Evolutionary conservation across 31 red algal genomes (phyloP).

Genomic region (Asparagopsis taxiformis): DNA sequence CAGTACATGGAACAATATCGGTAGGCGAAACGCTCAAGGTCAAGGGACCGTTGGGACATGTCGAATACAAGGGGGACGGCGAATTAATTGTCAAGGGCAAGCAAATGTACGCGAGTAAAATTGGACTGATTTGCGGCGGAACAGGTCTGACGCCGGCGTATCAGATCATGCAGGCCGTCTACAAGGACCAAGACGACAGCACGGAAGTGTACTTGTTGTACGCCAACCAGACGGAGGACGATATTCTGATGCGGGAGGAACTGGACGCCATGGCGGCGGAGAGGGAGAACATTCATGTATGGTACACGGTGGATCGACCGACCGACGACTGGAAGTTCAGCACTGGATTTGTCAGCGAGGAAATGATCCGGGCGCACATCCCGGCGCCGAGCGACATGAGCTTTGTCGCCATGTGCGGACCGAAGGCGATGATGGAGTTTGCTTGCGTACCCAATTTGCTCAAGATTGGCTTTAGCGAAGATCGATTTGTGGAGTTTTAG

Average conservation of each 20-base stretch:
- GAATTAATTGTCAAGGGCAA: conserved; percentile 62
- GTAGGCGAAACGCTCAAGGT: conserved; percentile 90
- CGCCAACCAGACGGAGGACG: conserved; percentile 78
- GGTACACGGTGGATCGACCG: conserved; percentile 72
- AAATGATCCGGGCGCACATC: conserved; percentile 73
- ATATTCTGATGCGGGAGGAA: conserved; percentile 92
- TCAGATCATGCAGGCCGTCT: conserved; percentile 92
- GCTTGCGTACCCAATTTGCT: conserved; percentile 79
- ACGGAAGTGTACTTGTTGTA: conserved; percentile 89
- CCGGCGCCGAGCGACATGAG: conserved; percentile 58
- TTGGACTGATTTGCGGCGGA: too few relatives aligned
- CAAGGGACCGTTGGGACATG: conserved; percentile 93
- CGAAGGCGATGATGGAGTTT: conserved; percentile 80
- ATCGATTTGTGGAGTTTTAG: conserved; percentile 79
- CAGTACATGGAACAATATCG: conserved; percentile 90
- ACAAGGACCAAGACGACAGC: conserved; percentile 63
- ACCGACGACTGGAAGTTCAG: conserved; percentile 62
- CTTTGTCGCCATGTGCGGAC: conserved; percentile 84
- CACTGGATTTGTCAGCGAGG: conserved; percentile 70
- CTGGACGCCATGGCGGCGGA: conserved; percentile 78
- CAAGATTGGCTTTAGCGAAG: conserved; percentile 55
- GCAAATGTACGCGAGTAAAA: conserved; percentile 37
- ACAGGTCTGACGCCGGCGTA: conserved; percentile 91
- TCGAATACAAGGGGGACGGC: conserved; percentile 79
- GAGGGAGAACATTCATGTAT: conserved; percentile 74